Conservation (phyloP, 129 eudicot species). For the Rutidosis leptorrhynchoides region DNA sequence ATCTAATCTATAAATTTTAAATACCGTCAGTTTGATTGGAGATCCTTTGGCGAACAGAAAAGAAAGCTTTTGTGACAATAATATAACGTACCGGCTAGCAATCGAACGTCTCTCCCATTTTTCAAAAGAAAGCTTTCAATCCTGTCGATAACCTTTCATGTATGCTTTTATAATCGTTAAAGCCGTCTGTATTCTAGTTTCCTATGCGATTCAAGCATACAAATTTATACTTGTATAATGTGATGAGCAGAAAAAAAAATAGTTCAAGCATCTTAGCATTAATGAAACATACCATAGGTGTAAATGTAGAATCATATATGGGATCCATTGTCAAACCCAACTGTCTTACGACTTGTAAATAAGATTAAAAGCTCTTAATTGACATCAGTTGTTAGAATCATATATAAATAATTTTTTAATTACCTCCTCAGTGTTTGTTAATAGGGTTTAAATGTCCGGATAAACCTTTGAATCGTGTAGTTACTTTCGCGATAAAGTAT, state of each 20-base stretch:
- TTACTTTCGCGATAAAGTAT: too few species aligned
- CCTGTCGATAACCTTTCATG: slow-evolving; percentile 93
- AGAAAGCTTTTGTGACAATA: background rate
- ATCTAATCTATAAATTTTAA: background rate
- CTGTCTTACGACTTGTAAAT: too few species aligned
- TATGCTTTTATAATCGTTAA: slow-evolving; percentile 77
- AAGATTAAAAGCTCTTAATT: too few species aligned
- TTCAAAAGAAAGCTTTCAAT: slow-evolving; percentile 89
- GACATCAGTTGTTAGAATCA: too few species aligned
- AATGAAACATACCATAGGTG: slow-evolving; percentile 63
- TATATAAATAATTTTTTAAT: too few species aligned
- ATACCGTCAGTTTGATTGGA: background rate
- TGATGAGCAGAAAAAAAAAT: slow-evolving; percentile 3
- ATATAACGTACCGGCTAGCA: slow-evolving; percentile 85
- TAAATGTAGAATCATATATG: too few species aligned
- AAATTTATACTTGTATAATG: background rate
- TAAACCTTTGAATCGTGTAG: too few species aligned
- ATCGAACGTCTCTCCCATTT: slow-evolving; percentile 76
- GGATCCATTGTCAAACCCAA: too few species aligned
- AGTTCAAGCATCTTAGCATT: background rate
- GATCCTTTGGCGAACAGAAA: background rate
- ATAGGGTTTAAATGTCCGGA: too few species aligned
- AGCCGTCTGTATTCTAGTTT: slow-evolving; percentile 50
- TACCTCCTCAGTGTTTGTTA: too few species aligned
- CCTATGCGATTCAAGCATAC: background rate